Evolutionary conservation across 306 rosid genomes (phyloP).

Genomic region (Lathyrus oleraceus): DNA sequence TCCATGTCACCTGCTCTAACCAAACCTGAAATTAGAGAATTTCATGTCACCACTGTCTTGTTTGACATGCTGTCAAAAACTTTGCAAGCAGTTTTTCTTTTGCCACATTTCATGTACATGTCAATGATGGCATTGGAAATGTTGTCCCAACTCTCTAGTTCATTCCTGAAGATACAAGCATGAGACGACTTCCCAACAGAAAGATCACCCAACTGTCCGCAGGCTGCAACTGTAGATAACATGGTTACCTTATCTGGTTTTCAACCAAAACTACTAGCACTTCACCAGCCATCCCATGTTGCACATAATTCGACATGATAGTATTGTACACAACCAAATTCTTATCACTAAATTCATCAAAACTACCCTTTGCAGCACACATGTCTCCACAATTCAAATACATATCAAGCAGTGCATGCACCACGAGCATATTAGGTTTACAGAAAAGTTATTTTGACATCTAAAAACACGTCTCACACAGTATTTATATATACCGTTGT

Average conservation of each 20-base stretch:
- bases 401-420: constrained; percentile 79
- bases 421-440: constrained; percentile 52
- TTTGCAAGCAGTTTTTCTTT: constrained; percentile 54
- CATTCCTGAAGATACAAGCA: constrained; percentile 63
- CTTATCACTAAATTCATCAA: constrained; percentile 48
- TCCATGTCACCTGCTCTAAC: constrained; percentile 52
- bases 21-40: constrained; percentile 74
- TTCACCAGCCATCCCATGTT: constrained; percentile 52
- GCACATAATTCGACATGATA: constrained; percentile 70
- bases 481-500: too few species aligned
- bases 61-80: constrained; percentile 55
- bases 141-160: constrained; percentile 65
- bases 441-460: too few species aligned
- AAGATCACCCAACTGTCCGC: constrained; percentile 61
- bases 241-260: too few species aligned
- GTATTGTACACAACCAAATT: constrained; percentile 79
- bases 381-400: constrained; percentile 72
- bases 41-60: constrained; percentile 68
- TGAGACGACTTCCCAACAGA: constrained; percentile 63
- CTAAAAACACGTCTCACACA: too few species aligned
- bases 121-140: constrained; percentile 71
- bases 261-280: constrained; percentile 55
- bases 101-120: constrained; percentile 80
- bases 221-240: too few species aligned
- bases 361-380: constrained; percentile 49